Evolutionary conservation across 1,139 yeast species (phyloP).

Genomic region (Yamadazyma friedrichii): DNA sequence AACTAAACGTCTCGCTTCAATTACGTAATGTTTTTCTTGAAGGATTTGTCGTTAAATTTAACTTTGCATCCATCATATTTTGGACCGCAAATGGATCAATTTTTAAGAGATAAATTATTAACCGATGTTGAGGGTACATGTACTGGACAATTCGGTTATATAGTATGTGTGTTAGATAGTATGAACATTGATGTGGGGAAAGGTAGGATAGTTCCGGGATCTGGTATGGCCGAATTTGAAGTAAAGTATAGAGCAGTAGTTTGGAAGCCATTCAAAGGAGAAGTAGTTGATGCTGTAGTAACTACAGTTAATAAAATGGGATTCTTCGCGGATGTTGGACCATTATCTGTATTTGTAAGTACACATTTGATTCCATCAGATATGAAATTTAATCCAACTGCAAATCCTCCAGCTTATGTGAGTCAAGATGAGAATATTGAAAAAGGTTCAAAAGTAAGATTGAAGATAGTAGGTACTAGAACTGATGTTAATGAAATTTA

Average conservation of each 20-base stretch:
- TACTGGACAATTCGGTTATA: conserved; percentile 98
- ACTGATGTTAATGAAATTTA: conserved; percentile 96
- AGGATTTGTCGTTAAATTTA: conserved; percentile 86
- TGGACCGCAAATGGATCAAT: conserved; percentile 97
- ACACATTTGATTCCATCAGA: conserved; percentile 94
- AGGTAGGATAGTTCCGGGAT: conserved; percentile 85
- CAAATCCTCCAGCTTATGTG: conserved; percentile 98
- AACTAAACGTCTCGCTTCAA: background rate
- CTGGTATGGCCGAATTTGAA: conserved; percentile 94
- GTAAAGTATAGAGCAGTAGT: conserved; percentile 96
- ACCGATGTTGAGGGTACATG: conserved; percentile 99
- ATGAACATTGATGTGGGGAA: conserved; percentile 94
- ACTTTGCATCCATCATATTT: conserved; percentile 96
- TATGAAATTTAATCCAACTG: conserved; percentile 90
- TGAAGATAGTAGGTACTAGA: conserved; percentile 95
- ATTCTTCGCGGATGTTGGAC: conserved; percentile 97
- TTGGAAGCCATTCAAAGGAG: conserved; percentile 98
- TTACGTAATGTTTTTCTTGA: conserved; percentile 47
- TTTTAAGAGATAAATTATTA: conserved; percentile 79
- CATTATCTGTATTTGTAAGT: conserved; percentile 89
- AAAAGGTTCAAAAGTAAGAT: conserved; percentile 89
- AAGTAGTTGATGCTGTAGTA: conserved; percentile 95
- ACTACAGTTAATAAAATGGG: conserved; percentile 96
- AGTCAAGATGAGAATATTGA: conserved; percentile 94
- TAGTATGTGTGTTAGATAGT: conserved; percentile 92